phyloP scores from a whole-genome alignment of 169 alveolate genomes.

The Cryptosporidium sp. region DNA sequence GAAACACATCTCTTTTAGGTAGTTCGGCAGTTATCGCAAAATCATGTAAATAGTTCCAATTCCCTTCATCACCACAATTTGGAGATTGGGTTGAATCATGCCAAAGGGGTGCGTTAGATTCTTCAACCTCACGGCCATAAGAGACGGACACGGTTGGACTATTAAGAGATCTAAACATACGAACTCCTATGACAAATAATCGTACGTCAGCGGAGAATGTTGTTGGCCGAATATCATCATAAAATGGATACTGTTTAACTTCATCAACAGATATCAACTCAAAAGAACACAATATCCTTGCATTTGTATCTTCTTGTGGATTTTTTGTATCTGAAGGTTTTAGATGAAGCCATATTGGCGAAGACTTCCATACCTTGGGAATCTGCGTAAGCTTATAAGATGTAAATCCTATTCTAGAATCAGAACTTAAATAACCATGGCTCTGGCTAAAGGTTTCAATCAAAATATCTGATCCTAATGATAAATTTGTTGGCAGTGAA shows the following conservation, averaged over 20 bases:
- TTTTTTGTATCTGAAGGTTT: constrained; percentile 80
- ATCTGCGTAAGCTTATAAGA: constrained; percentile 83
- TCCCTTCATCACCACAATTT: constrained; percentile 78
- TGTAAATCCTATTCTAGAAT: constrained; percentile 81
- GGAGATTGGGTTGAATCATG: constrained; percentile 83
- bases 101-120: constrained; percentile 84
- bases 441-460: constrained; percentile 83
- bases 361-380: constrained; percentile 90
- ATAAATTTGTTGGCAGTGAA: constrained; percentile 86
- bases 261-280: constrained; percentile 86
- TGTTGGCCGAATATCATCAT: constrained; percentile 90
- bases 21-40: constrained; percentile 72
- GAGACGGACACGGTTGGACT: constrained; percentile 86
- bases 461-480: constrained; percentile 88
- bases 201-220: constrained; percentile 84
- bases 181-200: constrained; percentile 86
- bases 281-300: constrained; percentile 87
- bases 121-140: constrained; percentile 86
- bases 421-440: constrained; percentile 78
- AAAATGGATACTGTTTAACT: constrained; percentile 84
- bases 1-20: constrained; percentile 70
- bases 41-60: constrained; percentile 79
- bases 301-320: constrained; percentile 84
- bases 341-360: constrained; percentile 89
- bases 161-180: constrained; percentile 85